These are phyloP conservation scores for Lunularia cruciata DNA, from an alignment of 225 moss, liverwort and hornwort genomes.

Conservation along the genomic window DNA sequence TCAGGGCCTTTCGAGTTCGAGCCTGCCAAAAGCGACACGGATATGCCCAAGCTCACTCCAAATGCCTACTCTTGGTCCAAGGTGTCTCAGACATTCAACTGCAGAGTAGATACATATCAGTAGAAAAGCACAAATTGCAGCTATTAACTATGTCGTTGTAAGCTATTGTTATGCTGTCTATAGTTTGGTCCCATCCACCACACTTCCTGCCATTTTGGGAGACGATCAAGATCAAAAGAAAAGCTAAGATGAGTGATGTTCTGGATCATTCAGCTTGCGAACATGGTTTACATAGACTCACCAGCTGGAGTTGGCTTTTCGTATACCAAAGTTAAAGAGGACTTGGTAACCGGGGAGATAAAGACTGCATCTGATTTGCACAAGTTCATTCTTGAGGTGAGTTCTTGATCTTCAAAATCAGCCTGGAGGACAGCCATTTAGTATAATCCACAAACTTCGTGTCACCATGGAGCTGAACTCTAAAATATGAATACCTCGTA, in stretches of 20 bases:
- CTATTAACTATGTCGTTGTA: neutral
- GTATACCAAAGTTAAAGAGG: conserved; percentile 57
- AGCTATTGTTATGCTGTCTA: neutral
- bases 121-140: neutral
- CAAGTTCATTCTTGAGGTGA: conserved; percentile 71
- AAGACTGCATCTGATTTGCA: conserved; percentile 75
- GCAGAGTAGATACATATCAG: no score
- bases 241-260: neutral
- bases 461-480: no score
- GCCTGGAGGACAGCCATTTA: no score
- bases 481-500: no score
- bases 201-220: no score
- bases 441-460: no score
- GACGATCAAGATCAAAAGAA: no score
- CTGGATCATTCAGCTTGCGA: conserved; percentile 76
- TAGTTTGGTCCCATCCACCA: no score
- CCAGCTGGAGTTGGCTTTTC: conserved; percentile 90
- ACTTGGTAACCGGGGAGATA: conserved; percentile 77
- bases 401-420: conserved; percentile 3
- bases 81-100: conserved; percentile 40
- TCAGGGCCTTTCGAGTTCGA: conserved; percentile 83
- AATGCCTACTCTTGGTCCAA: conserved; percentile 80
- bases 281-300: conserved; percentile 82
- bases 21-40: conserved; percentile 35
- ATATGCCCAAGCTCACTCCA: conserved; percentile 61